Conservation (phyloP, 1,284 basidiomycete genomes). For the Peniophora sp. region DNA sequence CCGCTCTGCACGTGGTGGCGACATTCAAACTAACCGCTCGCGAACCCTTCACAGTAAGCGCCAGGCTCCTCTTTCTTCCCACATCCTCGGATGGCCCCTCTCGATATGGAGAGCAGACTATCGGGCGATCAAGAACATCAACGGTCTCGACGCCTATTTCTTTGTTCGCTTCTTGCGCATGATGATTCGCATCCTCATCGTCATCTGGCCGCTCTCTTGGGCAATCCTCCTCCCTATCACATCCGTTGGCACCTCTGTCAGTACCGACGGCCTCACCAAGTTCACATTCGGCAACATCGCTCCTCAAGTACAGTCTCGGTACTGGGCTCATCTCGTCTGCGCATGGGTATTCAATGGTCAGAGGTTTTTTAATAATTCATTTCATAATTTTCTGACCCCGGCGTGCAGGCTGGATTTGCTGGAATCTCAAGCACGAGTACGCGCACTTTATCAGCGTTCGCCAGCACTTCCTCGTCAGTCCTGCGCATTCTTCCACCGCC, state of each 20-base stretch:
- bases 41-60: constrained; percentile 40
- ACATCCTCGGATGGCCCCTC: constrained; percentile 51
- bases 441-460: constrained; percentile 73
- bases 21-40: constrained; percentile 2
- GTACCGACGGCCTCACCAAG: constrained; percentile 56
- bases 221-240: constrained; percentile 62
- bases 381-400: too few relatives aligned
- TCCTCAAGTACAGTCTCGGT: constrained; percentile 42
- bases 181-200: constrained; percentile 74
- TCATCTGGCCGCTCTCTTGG: constrained; percentile 79
- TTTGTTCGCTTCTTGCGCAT: constrained; percentile 85
- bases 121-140: constrained; percentile 55
- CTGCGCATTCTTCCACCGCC: constrained; percentile 61
- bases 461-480: constrained; percentile 78
- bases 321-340: constrained; percentile 70
- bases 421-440: constrained; percentile 79
- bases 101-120: constrained; percentile 52
- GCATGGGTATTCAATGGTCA: constrained; percentile 69
- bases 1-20: constrained; percentile 1
- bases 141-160: constrained; percentile 92
- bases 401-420: constrained; percentile 78
- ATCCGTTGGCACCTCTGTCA: constrained; percentile 42
- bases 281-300: constrained; percentile 83
- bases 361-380: constrained; percentile 18
- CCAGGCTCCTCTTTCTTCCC: constrained; percentile 33